Conservation (phyloP, 2,329 filamentous ascomycete species). For the Moelleriella libera region DNA sequence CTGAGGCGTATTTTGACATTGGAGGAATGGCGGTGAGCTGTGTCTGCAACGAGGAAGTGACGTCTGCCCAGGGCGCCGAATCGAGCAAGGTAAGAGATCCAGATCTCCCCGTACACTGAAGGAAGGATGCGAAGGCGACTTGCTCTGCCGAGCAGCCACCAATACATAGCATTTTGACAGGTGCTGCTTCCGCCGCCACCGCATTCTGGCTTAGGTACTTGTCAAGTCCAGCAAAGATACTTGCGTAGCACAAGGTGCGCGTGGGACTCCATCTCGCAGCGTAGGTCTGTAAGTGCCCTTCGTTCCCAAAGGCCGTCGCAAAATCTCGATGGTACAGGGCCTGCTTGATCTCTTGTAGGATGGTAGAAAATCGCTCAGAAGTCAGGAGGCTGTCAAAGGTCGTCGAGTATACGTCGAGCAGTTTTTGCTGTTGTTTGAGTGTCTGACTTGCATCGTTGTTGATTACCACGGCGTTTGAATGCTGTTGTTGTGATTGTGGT, state of each 20-base stretch:
- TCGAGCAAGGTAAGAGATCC: slow-evolving; percentile 56
- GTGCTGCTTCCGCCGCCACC: background rate
- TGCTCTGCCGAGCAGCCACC: slow-evolving; percentile 51
- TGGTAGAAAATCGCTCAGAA: slow-evolving; percentile 30
- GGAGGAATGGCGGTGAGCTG: slow-evolving; percentile 37
- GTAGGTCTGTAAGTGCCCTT: slow-evolving; percentile 66
- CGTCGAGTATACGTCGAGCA: slow-evolving; percentile 59
- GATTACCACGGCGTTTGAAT: background rate
- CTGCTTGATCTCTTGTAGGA: slow-evolving; percentile 71
- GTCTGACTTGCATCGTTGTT: background rate
- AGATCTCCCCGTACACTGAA: slow-evolving; percentile 13
- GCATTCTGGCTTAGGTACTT: slow-evolving; percentile 12
- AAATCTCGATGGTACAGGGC: slow-evolving; percentile 84
- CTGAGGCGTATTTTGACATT: slow-evolving; percentile 38
- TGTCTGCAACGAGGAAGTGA: slow-evolving; percentile 43
- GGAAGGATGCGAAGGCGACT: slow-evolving; percentile 32
- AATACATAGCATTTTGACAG: slow-evolving; percentile 29
- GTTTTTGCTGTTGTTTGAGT: slow-evolving; percentile 40
- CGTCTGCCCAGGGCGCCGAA: slow-evolving; percentile 60
- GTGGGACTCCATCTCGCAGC: slow-evolving; percentile 84
- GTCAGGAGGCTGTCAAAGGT: slow-evolving; percentile 41
- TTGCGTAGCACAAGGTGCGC: slow-evolving; percentile 67
- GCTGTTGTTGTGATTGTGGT: background rate
- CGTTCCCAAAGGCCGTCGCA: slow-evolving; percentile 57
- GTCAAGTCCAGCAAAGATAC: slow-evolving; percentile 29